These are phyloP conservation scores for Geotrichum carabidarum DNA, from an alignment of 1,139 yeast species.

Conservation along the genomic window DNA sequence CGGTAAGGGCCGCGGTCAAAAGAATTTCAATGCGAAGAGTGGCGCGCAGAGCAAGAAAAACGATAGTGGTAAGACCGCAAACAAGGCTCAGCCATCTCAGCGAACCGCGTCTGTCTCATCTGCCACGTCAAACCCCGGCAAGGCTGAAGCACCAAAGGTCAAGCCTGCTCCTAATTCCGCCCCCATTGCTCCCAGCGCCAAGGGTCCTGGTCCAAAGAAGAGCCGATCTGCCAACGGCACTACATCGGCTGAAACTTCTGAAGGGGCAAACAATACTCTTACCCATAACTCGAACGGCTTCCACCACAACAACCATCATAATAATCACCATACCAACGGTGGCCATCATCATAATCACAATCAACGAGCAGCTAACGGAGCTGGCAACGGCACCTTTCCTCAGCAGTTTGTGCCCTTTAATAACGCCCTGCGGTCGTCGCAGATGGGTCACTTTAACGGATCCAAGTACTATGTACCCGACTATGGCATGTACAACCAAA, in stretches of 20 bases:
- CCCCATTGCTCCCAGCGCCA: slow-evolving; percentile 10
- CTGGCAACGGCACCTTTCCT: slow-evolving; percentile 17
- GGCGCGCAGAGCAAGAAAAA: slow-evolving; percentile 32
- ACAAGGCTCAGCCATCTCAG: slow-evolving; percentile 23
- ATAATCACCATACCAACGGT: slow-evolving; percentile 34
- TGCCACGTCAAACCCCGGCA: slow-evolving; percentile 8
- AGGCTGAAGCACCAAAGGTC: slow-evolving; percentile 3
- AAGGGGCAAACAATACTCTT: neutral
- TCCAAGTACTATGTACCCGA: slow-evolving; percentile 8
- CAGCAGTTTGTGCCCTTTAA: slow-evolving; percentile 14
- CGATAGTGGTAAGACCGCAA: slow-evolving; percentile 7
- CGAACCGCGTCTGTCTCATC: slow-evolving; percentile 18
- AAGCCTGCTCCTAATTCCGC: slow-evolving; percentile 13
- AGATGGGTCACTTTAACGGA: slow-evolving; percentile 9
- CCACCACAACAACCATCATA: slow-evolving; percentile 27
- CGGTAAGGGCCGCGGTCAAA: slow-evolving; percentile 38
- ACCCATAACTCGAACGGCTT: slow-evolving; percentile 30
- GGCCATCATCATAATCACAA: slow-evolving; percentile 19
- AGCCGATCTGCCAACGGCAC: slow-evolving; percentile 10
- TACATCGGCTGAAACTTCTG: neutral
- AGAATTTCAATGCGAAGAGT: slow-evolving; percentile 56
- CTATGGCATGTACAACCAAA: slow-evolving; percentile 5
- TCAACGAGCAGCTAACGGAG: slow-evolving; percentile 4
- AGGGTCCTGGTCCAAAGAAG: slow-evolving; percentile 13
- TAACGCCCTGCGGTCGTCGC: slow-evolving; percentile 14